phyloP scores from a whole-genome alignment of 176 grass and related monocot genomes.

The Phragmites australis region DNA sequence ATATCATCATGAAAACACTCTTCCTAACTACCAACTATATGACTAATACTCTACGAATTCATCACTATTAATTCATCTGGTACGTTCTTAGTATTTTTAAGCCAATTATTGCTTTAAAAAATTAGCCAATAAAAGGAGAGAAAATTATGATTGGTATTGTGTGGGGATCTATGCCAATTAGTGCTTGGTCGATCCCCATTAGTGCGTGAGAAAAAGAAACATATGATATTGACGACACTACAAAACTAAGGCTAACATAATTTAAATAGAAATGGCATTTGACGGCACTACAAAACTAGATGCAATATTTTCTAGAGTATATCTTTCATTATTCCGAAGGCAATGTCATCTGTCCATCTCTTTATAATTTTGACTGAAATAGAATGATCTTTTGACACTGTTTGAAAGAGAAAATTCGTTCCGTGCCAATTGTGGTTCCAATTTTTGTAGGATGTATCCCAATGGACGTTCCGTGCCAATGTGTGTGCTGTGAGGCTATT shows the following conservation, averaged over 20 bases:
- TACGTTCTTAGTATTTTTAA: background rate
- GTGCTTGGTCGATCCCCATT: background rate
- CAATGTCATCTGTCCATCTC: no score
- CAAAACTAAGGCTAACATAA: background rate
- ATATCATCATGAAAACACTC: background rate
- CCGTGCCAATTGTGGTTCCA: no score
- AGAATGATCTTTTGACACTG: no score
- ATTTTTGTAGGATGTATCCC: no score
- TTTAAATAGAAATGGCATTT: no score
- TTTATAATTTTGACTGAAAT: no score
- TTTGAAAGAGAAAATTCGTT: no score
- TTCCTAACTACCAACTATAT: background rate
- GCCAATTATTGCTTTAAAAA: background rate
- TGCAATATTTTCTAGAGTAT: no score
- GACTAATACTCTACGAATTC: background rate
- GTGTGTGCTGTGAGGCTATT: no score
- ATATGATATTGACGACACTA: background rate
- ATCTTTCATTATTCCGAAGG: no score
- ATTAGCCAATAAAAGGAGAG: background rate
- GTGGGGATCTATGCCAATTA: background rate
- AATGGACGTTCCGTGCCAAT: no score
- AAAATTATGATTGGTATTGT: background rate
- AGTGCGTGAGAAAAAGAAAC: background rate
- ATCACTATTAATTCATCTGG: background rate
- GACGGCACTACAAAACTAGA: no score